Base-by-base conservation (phyloP, 2,329 filamentous ascomycete species). In the Sarocladiaceae sp. region DNA sequence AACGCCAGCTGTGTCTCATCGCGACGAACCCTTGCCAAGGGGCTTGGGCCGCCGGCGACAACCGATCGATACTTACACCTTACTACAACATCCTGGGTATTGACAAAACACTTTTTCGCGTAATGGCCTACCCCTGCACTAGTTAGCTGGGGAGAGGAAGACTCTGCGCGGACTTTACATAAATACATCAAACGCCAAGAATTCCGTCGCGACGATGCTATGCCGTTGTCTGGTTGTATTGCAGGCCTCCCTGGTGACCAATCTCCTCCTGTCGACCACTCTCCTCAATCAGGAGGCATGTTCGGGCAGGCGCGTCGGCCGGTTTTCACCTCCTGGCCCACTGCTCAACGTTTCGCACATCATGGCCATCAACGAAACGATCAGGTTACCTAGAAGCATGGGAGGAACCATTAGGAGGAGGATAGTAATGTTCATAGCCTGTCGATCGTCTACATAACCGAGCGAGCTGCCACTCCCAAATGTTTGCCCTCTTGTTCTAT, bases 181-280 rank as follows among this genome's bases (percentile, higher is more conserved):
- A 48, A 48, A 48, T 48, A 48, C 44, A 33, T 33, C 12, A 48
- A 48, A 48, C 44, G 44, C 44, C 44, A 48, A 48, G 44, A 31
- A 8, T n/a, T n/a, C 4, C 13, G n/a, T 48, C 33, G 44, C 26
- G 44, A 48, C 44, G 44, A 48, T 48, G 44, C 20, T 48, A 4
- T 10, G 35, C 35, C 15, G 15, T 37, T 37, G 12, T 37, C 35
- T 6, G 7, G 20, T 11, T 10, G 40, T 28, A 31, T 31, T 12
- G 40, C 40, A 28, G 40, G 40, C 23, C 13, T 42, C 25, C 25
- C 5, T 13, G 4, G n/a, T n/a, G n/a, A n/a, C n/a, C n/a, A n/a
- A n/a, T n/a, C n/a, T n/a, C n/a, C n/a, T n/a, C n/a, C n/a, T n/a
- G n/a, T n/a, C n/a, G n/a, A n/a, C n/a, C n/a, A n/a, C n/a, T n/a